Evolutionary conservation across 2,329 filamentous ascomycete species (phyloP).

Genomic region (Talaromyces sp.): DNA sequence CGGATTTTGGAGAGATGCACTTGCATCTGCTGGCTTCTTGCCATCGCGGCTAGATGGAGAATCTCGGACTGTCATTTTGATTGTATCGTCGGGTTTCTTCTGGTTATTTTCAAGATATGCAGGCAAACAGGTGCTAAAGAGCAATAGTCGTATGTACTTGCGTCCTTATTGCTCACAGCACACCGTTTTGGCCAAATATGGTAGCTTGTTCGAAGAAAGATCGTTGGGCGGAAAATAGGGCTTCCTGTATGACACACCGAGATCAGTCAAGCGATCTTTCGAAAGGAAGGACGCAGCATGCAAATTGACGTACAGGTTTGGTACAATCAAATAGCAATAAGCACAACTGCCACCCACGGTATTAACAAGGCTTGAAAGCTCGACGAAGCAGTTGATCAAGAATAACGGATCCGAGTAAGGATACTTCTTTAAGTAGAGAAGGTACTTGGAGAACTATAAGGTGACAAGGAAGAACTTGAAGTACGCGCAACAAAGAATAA

Average conservation of each 20-base stretch:
- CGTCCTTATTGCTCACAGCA: not conserved
- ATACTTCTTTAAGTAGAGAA: not conserved
- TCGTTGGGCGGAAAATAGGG: not conserved
- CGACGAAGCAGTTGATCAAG: not conserved
- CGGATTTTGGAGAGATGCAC: not conserved
- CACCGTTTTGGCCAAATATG: not conserved
- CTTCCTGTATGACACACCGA: not conserved
- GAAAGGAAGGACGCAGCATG: not conserved
- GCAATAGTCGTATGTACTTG: not conserved
- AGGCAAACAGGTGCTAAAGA: not conserved
- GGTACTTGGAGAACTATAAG: not conserved
- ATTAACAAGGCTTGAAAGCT: not conserved
- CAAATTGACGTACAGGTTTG: not conserved
- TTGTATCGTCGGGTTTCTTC: not conserved
- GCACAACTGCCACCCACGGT: conserved; percentile 6
- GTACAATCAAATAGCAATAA: conserved; percentile 1
- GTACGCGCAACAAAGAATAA: not conserved
- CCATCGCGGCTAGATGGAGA: not conserved
- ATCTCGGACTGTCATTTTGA: conserved; percentile 14
- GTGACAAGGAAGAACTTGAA: not conserved
- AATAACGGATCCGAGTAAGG: not conserved
- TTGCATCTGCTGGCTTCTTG: conserved; percentile 6
- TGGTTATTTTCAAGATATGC: not conserved
- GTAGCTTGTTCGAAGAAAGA: not conserved
- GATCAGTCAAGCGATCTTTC: not conserved